Evolutionary conservation across 2,329 filamentous ascomycete genomes (phyloP), one percentile per base, ranked within the genome.

Genomic region (Ophiosphaerella herpotricha): DNA sequence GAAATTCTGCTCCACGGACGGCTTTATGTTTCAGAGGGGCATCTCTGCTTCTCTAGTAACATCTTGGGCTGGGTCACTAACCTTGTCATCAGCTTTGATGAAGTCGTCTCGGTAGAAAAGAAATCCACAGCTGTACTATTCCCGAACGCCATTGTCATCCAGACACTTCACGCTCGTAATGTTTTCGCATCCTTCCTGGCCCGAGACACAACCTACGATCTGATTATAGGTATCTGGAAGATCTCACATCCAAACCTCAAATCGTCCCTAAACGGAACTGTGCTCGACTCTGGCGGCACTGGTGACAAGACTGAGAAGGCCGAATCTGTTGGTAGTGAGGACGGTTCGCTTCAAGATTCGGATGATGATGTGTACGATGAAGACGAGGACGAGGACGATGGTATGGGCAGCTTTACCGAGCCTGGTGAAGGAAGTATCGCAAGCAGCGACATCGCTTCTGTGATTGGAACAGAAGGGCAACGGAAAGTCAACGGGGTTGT

Each of bases 41-140:
- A 99, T 70, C 85, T 99, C 39, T 99, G 94, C 78, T 99, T 99
- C 75, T 97, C 92, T 66, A 97, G 94, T 78, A 99, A 99, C 70
- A 99, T 99, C 59, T 84, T 99, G 39, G 94, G 94, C 46, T 99
- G 94, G 94, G 89, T 95, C 18, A 99, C 94, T 0, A 99, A 94
- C 1, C 79, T 99, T 36, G 93, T 99, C 44, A 96, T 99, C 78
- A 95, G 91, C 72, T 99, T 99, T 70, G 94, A 99, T 68, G 94
- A 99, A 73, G 90, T 99, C 50, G 90, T 97, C 16, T 91, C 93
- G 1, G 89, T 99, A 7, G 94, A 99, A 75, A 97, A 97, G 77
- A 89, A 96, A 72, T 97, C 87, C 70, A 99, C 94, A 0, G 94
- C 94, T 0, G 82, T 99, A 52, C 81, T 99, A 1, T 97, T 99